Evolutionary conservation across 2,329 filamentous ascomycete genomes (phyloP).

Genomic region (Diatrype stigma): DNA sequence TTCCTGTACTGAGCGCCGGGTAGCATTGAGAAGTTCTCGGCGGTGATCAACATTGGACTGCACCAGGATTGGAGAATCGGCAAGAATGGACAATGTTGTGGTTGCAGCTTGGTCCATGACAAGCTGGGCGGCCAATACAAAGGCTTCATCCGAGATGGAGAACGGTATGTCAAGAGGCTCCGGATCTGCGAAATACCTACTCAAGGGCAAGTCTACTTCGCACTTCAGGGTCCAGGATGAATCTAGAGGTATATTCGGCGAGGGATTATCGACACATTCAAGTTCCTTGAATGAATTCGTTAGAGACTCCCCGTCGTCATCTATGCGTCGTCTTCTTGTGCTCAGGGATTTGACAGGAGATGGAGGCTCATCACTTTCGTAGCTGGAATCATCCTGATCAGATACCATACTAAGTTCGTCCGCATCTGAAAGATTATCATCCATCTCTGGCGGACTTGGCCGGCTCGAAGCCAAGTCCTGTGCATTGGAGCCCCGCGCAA

Average conservation of each 20-base stretch:
- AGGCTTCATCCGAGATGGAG: slow-evolving; percentile 51
- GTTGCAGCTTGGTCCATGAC: slow-evolving; percentile 66
- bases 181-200: slow-evolving; percentile 55
- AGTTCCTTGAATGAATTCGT: slow-evolving; percentile 47
- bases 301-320: slow-evolving; percentile 52
- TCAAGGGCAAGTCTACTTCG: slow-evolving; percentile 47
- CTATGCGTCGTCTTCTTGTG: slow-evolving; percentile 36
- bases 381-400: slow-evolving; percentile 52
- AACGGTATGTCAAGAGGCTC: slow-evolving; percentile 47
- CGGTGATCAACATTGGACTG: slow-evolving; percentile 31
- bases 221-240: slow-evolving; percentile 44
- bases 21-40: slow-evolving; percentile 38
- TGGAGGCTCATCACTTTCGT: slow-evolving; percentile 43
- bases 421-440: slow-evolving; percentile 39
- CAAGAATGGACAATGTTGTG: slow-evolving; percentile 36
- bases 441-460: slow-evolving; percentile 35
- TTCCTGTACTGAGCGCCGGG: slow-evolving; percentile 45
- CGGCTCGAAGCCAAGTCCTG: slow-evolving; percentile 31
- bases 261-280: slow-evolving; percentile 42
- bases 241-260: slow-evolving; percentile 45
- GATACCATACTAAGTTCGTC: slow-evolving; percentile 50
- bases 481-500: slow-evolving; percentile 33
- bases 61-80: slow-evolving; percentile 16
- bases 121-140: slow-evolving; percentile 65
- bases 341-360: slow-evolving; percentile 46